Base-by-base conservation (phyloP, 1,284 basidiomycete genomes). In the Hemileia vastatrix region DNA sequence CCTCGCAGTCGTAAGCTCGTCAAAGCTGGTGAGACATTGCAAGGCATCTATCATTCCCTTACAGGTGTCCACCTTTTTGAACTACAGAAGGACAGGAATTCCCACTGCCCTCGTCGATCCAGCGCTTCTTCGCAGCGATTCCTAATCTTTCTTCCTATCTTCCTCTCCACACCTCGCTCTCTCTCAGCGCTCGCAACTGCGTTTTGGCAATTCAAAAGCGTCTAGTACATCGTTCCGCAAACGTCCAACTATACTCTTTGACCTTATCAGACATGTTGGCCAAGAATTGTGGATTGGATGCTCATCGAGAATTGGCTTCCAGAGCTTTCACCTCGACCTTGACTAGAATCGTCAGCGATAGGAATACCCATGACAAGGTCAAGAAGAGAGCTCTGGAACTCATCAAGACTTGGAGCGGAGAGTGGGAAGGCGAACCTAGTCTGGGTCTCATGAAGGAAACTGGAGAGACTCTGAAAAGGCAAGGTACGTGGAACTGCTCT, bases 181-280 rank as follows among this genome's bases (percentile, higher is more conserved):
- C n/a, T n/a, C n/a, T n/a, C n/a, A n/a, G n/a, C n/a, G n/a, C n/a
- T n/a, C n/a, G n/a, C n/a, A n/a, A n/a, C n/a, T n/a, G n/a, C n/a
- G n/a, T 94, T 65, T 84, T 84, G 5, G 83, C 93, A 0, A 77
- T 96, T 51, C 82, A 92, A 73, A 96, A 94, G 78, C 87, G 94
- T 4, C 81, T 98, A 1, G 81, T 86, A 9, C 93, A 98, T 77
- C 85, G 94, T 40, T 94, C 88, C 75, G 88, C 94, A 13, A 98
- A 95, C 71, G 94, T 97, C 0, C 94, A 98, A 77, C 82, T 97
- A 1, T 95, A 94, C 72, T 83, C 92, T 6, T 83, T 98, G 18
- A 81, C 79, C 65, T 78, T 94, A 9, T 82, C 85, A 1, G 92
- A 94, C 73, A 83, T 89, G 0, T 80, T 96, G 6, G 86, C 86